Conservation (phyloP, 192 early-diverging fungal species). For the Coemansia javaensis region DNA sequence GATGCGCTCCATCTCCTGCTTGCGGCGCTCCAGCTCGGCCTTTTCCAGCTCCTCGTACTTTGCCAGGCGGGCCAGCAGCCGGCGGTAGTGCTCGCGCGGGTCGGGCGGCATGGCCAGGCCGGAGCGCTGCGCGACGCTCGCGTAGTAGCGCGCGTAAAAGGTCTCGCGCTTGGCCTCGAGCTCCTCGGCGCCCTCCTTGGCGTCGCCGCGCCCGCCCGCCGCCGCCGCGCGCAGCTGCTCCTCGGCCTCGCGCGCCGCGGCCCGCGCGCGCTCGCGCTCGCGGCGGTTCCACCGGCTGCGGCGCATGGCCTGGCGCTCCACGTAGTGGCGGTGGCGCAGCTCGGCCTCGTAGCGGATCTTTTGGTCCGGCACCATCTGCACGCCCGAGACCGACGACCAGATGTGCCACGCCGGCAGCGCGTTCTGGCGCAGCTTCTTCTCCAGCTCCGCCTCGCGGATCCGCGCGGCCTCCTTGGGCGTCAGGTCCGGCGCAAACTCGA, state of each 20-base stretch:
- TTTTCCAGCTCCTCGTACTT: conserved; percentile 36
- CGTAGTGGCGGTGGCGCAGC: conserved; percentile 19
- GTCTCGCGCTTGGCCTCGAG: conserved; percentile 33
- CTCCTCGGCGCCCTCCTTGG: conserved; percentile 21
- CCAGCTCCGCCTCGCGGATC: conserved; percentile 59
- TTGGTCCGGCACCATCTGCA: conserved; percentile 40
- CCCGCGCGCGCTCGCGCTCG: conserved; percentile 17
- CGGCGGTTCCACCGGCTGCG: conserved; percentile 30
- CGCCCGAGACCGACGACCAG: conserved; percentile 65
- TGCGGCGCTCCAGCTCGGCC: conserved; percentile 28
- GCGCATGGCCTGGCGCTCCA: conserved; percentile 21
- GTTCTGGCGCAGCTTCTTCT: conserved; percentile 68
- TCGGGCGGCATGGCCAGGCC: conserved; percentile 35
- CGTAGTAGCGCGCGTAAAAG: conserved; percentile 31
- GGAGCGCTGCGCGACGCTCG: conserved; percentile 11
- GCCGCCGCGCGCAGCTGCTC: conserved; percentile 8
- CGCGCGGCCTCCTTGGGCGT: conserved; percentile 57
- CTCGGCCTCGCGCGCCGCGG: conserved; percentile 18
- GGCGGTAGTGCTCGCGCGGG: conserved; percentile 38
- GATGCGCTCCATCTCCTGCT: conserved; percentile 25
- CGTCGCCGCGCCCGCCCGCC: conserved; percentile 6
- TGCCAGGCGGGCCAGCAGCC: conserved; percentile 36
- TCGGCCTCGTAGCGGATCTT: conserved; percentile 36
- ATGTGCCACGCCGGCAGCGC: conserved; percentile 76
- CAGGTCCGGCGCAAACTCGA: conserved; percentile 68